phyloP scores from a whole-genome alignment of 2,329 filamentous ascomycete species.

The Talaromyces atroroseus region DNA sequence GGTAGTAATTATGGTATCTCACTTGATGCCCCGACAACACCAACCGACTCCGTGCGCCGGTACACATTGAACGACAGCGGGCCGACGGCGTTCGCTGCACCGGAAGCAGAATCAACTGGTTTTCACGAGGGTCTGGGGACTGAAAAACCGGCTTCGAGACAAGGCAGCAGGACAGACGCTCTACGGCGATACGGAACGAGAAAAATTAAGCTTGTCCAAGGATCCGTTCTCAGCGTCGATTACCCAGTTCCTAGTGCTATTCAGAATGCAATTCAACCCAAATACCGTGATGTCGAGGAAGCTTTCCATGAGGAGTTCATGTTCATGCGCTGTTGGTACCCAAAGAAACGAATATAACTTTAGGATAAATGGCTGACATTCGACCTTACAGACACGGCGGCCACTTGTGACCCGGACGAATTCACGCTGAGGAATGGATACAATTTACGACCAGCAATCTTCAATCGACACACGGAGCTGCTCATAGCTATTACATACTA shows the following conservation, averaged over 20 bases:
- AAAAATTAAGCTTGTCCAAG: conserved; percentile 97
- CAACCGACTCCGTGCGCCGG: not conserved
- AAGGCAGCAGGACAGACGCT: conserved; percentile 56
- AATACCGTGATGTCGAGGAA: conserved; percentile 84
- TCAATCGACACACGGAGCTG: conserved; percentile 95
- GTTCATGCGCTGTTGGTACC: conserved; percentile 75
- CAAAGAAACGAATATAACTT: not conserved
- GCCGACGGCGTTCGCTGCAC: not conserved
- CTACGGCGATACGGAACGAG: conserved; percentile 90
- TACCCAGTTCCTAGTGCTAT: conserved; percentile 97
- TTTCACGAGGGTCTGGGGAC: conserved; percentile 63
- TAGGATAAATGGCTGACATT: not conserved
- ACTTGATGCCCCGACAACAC: not conserved
- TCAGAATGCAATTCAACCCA: conserved; percentile 89
- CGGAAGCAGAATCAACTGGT: not conserved
- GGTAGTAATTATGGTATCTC: not conserved
- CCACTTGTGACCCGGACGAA: conserved; percentile 97
- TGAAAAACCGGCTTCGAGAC: conserved; percentile 45
- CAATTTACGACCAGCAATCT: conserved; percentile 95
- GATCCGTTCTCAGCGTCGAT: conserved; percentile 92
- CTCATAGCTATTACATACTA: conserved; percentile 98
- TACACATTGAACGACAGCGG: not conserved
- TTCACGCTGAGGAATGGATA: conserved; percentile 99
- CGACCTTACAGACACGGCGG: conserved; percentile 67
- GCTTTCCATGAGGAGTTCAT: conserved; percentile 76